These are phyloP conservation scores for Protoeuglena noctilucae DNA, from an alignment of 139 green algal genomes.

Conservation along the genomic window DNA sequence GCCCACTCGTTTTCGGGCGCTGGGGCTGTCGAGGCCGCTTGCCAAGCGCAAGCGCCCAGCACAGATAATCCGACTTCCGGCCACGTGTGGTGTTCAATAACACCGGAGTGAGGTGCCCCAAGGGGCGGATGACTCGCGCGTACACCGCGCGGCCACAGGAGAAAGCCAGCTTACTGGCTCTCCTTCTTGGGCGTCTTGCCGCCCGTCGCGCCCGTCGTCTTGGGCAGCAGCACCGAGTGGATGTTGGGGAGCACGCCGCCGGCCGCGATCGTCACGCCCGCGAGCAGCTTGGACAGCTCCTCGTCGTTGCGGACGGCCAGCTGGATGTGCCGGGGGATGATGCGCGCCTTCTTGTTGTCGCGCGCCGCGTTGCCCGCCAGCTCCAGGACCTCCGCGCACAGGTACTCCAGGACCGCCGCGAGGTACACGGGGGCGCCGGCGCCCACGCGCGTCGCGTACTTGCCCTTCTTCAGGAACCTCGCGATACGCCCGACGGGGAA, in stretches of 20 bases:
- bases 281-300: slow-evolving; percentile 82
- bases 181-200: too few relatives aligned
- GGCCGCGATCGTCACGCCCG: slow-evolving; percentile 47
- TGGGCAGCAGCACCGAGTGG: slow-evolving; percentile 60
- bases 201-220: slow-evolving; percentile 35
- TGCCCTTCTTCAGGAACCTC: slow-evolving; percentile 61
- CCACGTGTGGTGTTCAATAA: too few relatives aligned
- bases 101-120: too few relatives aligned
- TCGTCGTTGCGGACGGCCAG: slow-evolving; percentile 84
- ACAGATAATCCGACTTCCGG: too few relatives aligned
- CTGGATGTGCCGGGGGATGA: slow-evolving; percentile 71
- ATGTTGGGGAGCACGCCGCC: slow-evolving; percentile 70
- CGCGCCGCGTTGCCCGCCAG: slow-evolving; percentile 67
- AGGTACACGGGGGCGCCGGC: slow-evolving; percentile 46
- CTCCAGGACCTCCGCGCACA: slow-evolving; percentile 57
- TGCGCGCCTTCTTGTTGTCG: slow-evolving; percentile 89
- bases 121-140: too few relatives aligned
- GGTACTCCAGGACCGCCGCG: slow-evolving; percentile 45
- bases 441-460: slow-evolving; percentile 38
- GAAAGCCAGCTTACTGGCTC: too few relatives aligned
- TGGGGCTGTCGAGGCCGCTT: too few relatives aligned
- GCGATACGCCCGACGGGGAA: slow-evolving; percentile 73
- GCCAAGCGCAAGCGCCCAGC: too few relatives aligned
- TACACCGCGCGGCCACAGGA: too few relatives aligned
- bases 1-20: too few relatives aligned